These are phyloP conservation scores for Esteya vermicola DNA, from an alignment of 2,329 filamentous ascomycete genomes.

Conservation along the genomic window DNA sequence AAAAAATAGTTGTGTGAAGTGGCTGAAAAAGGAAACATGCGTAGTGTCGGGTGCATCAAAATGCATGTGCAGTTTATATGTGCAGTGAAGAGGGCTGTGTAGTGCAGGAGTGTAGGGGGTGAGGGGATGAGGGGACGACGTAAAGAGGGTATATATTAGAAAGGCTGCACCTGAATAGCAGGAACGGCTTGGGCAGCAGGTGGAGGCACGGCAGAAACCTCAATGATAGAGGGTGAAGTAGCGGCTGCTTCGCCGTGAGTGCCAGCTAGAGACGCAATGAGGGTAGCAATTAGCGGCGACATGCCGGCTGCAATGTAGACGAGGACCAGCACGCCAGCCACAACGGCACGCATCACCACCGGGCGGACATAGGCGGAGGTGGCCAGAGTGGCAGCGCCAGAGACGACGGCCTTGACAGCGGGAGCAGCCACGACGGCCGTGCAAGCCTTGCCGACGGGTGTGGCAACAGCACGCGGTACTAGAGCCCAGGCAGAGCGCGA, in stretches of 20 bases:
- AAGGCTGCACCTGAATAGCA: too few relatives aligned
- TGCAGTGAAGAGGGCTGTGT: too few relatives aligned
- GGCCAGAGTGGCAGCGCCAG: slow-evolving; percentile 1
- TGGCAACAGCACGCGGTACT: slow-evolving; percentile 7
- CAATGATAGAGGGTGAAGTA: too few relatives aligned
- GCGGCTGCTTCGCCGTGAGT: not conserved
- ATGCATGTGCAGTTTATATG: not conserved
- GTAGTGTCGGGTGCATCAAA: not conserved
- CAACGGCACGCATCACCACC: slow-evolving; percentile 6
- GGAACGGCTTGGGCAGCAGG: too few relatives aligned
- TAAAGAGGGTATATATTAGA: too few relatives aligned
- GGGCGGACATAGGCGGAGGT: slow-evolving; percentile 3
- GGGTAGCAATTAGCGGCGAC: not conserved
- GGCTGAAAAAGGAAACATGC: too few relatives aligned
- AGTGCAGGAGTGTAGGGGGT: not conserved
- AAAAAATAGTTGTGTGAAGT: not conserved
- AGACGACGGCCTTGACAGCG: slow-evolving; percentile 1
- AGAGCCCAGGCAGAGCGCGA: slow-evolving; percentile 3
- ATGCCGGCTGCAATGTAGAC: not conserved
- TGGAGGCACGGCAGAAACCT: too few relatives aligned
- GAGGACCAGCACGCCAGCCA: slow-evolving; percentile 4
- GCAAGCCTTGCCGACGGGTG: slow-evolving; percentile 4
- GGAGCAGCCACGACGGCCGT: slow-evolving; percentile 4
- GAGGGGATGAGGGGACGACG: not conserved
- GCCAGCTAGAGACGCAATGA: not conserved